Evolutionary conservation across 129 eudicot species (phyloP).

Genomic region (Saposhnikovia divaricata): DNA sequence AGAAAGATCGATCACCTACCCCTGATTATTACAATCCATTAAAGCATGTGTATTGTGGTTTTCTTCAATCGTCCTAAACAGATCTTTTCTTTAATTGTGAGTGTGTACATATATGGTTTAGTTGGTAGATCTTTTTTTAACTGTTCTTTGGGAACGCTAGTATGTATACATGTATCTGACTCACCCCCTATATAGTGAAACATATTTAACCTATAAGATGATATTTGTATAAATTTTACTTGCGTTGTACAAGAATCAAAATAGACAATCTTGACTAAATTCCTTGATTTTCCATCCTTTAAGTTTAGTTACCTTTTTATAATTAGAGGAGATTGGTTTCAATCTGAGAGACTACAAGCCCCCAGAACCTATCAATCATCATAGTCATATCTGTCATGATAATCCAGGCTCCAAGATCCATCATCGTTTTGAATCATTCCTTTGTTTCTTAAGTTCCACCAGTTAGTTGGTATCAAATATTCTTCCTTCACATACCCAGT

Average conservation of each 20-base stretch:
- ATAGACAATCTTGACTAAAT: background rate
- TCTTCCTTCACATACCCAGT: constrained; percentile 25
- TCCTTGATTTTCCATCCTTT: background rate
- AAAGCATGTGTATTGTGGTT: background rate
- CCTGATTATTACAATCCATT: background rate
- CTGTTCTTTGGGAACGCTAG: background rate
- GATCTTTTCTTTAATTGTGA: background rate
- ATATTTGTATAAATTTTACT: background rate
- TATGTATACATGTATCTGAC: background rate
- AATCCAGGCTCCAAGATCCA: constrained; percentile 42
- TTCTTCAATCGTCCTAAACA: background rate
- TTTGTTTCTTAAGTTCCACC: constrained; percentile 43
- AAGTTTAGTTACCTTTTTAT: background rate
- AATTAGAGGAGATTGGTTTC: background rate
- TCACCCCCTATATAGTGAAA: background rate
- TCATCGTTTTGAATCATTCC: constrained; percentile 43
- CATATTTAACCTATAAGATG: background rate
- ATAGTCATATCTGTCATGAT: constrained; percentile 23
- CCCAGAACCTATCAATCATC: constrained; percentile 13
- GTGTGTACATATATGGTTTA: background rate
- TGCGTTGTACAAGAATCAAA: background rate
- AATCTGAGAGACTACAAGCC: background rate
- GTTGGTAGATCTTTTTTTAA: background rate
- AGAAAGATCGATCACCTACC: background rate
- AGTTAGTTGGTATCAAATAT: constrained; percentile 28